These are phyloP conservation scores for Fusarium sp. DNA, from an alignment of 2,329 filamentous ascomycete genomes.

Conservation along the genomic window DNA sequence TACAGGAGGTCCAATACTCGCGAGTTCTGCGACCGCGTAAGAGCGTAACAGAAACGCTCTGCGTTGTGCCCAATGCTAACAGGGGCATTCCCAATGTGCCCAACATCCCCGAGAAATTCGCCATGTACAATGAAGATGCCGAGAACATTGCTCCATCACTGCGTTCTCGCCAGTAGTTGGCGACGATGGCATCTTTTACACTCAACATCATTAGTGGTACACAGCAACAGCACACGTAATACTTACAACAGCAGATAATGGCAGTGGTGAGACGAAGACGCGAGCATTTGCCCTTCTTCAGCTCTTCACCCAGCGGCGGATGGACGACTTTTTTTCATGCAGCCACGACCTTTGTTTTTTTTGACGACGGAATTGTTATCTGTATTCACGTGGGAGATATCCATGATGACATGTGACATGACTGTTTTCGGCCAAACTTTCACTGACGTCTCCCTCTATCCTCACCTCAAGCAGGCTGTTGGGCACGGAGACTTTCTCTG, in stretches of 20 bases:
- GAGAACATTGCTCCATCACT: slow-evolving; percentile 51
- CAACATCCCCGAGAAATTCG: slow-evolving; percentile 57
- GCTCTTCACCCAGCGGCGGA: slow-evolving; percentile 18
- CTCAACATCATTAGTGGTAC: slow-evolving; percentile 11
- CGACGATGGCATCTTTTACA: background rate
- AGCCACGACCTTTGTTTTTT: slow-evolving; percentile 40
- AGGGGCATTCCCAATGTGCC: slow-evolving; percentile 59
- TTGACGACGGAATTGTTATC: slow-evolving; percentile 32
- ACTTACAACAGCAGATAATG: slow-evolving; percentile 25
- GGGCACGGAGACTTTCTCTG: slow-evolving; percentile 13
- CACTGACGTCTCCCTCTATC: slow-evolving; percentile 23
- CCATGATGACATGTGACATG: slow-evolving; percentile 42
- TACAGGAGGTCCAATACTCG: slow-evolving; percentile 38
- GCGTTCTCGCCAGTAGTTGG: slow-evolving; percentile 43
- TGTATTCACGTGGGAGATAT: slow-evolving; percentile 37
- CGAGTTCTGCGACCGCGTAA: slow-evolving; percentile 44
- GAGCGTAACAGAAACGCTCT: slow-evolving; percentile 48
- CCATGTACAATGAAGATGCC: slow-evolving; percentile 48
- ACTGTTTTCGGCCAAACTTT: slow-evolving; percentile 15
- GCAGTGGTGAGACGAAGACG: slow-evolving; percentile 18
- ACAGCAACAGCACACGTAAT: slow-evolving; percentile 21
- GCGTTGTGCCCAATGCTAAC: slow-evolving; percentile 59
- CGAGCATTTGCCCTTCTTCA: slow-evolving; percentile 9
- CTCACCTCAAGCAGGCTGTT: slow-evolving; percentile 1
- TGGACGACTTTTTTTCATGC: slow-evolving; percentile 32